Evolutionary conservation across 805 yeast genomes (phyloP).

Genomic region (Ogataea nitratoaversa): DNA sequence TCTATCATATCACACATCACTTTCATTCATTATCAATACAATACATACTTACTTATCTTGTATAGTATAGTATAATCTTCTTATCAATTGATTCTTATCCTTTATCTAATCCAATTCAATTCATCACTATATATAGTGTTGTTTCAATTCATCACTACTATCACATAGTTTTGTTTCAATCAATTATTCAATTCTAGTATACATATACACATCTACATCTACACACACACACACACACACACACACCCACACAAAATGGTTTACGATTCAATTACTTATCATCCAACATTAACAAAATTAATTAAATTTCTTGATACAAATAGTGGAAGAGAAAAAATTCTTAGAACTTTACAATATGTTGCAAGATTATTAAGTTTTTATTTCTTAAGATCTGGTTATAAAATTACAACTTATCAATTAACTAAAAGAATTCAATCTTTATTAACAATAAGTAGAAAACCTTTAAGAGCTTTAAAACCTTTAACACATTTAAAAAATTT

Average conservation of each 20-base stretch:
- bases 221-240: background rate
- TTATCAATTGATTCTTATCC: too few relatives aligned
- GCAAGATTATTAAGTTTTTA: conserved; percentile 68
- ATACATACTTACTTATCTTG: too few relatives aligned
- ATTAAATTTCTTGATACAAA: conserved; percentile 58
- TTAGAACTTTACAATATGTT: conserved; percentile 77
- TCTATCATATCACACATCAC: too few relatives aligned
- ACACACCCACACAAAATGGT: conserved; percentile 42
- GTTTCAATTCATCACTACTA: too few relatives aligned
- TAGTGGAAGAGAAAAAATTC: conserved; percentile 75
- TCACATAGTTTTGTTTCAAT: too few relatives aligned
- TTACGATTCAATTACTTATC: conserved; percentile 64
- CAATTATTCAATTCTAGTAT: background rate
- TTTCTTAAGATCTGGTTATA: conserved; percentile 49
- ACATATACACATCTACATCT: background rate
- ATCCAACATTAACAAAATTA: conserved; percentile 63
- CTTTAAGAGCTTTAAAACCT: conserved; percentile 80
- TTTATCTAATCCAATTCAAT: too few relatives aligned
- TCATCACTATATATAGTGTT: too few relatives aligned
- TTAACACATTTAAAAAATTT: conserved; percentile 68
- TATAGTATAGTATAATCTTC: too few relatives aligned
- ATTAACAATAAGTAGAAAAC: conserved; percentile 71
- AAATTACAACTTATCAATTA: conserved; percentile 41
- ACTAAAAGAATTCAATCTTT: conserved; percentile 57
- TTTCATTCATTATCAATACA: too few relatives aligned